Evolutionary conservation across 257 asterid genomes (phyloP).

Genomic region (Fraxinus excelsior): DNA sequence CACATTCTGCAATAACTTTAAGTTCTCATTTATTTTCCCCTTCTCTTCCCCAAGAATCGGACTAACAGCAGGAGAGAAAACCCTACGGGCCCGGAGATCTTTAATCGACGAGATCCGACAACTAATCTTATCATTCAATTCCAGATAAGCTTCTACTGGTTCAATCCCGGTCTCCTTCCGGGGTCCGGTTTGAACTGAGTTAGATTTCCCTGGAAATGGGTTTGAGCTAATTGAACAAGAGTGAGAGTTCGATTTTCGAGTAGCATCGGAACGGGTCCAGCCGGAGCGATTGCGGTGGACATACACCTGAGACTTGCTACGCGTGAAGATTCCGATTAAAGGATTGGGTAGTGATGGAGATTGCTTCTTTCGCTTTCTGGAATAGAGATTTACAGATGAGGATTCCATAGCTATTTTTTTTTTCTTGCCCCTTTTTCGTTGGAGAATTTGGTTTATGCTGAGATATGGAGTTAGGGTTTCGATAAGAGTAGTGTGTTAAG

Average conservation of each 20-base stretch:
- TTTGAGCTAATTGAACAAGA: not conserved
- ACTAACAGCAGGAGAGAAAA: conserved; percentile 41
- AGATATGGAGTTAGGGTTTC: conserved; percentile 27
- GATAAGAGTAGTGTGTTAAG: not conserved
- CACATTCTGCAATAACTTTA: conserved; percentile 21
- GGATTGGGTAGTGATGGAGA: conserved; percentile 12
- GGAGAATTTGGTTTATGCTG: conserved; percentile 15
- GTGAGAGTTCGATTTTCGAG: not conserved
- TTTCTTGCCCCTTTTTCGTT: not conserved
- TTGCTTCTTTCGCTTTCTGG: conserved; percentile 37
- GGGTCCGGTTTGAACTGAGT: not conserved
- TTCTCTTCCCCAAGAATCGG: conserved; percentile 26
- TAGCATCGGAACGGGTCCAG: conserved; percentile 26
- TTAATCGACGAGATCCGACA: conserved; percentile 37
- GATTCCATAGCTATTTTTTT: conserved; percentile 28
- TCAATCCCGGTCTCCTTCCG: not conserved
- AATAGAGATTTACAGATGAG: conserved; percentile 2
- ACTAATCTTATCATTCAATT: conserved; percentile 11
- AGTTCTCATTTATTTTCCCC: not conserved
- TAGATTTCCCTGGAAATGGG: conserved; percentile 20
- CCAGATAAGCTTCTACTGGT: conserved; percentile 22
- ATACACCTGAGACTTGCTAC: conserved; percentile 49
- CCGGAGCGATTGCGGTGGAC: conserved; percentile 45
- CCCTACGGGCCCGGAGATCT: conserved; percentile 55
- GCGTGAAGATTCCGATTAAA: conserved; percentile 36